Conservation (phyloP, 768 basidiomycete genomes). For the Kwoniella bestiolae region DNA sequence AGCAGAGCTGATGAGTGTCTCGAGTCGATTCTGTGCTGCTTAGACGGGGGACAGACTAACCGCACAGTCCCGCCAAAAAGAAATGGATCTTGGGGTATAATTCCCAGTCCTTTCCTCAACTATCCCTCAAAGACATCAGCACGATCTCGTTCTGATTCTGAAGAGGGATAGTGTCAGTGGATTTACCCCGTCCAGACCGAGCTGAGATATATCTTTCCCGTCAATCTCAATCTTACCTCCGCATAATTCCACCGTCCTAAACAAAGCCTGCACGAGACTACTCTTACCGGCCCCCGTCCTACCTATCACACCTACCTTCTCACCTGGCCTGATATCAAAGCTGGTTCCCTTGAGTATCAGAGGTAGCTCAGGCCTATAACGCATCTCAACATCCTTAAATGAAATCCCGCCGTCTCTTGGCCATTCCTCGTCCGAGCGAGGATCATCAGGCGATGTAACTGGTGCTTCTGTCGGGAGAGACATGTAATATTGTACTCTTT, state of each 20-base stretch:
- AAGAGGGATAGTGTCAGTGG: slow-evolving; percentile 51
- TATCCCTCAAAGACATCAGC: background rate
- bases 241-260: slow-evolving; percentile 66
- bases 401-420: slow-evolving; percentile 73
- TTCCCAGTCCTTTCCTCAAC: slow-evolving; percentile 64
- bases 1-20: background rate
- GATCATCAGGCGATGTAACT: slow-evolving; percentile 58
- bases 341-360: slow-evolving; percentile 75
- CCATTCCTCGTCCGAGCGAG: slow-evolving; percentile 69
- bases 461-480: slow-evolving; percentile 75
- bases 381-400: slow-evolving; percentile 65
- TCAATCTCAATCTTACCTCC: slow-evolving; percentile 65
- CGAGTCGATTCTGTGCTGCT: no score
- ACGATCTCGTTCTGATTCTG: slow-evolving; percentile 64
- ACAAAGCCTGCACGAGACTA: slow-evolving; percentile 62
- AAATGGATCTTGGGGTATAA: slow-evolving; percentile 71
- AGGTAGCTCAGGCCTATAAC: slow-evolving; percentile 80
- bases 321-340: slow-evolving; percentile 70
- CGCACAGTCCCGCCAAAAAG: slow-evolving; percentile 59
- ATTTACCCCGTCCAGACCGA: slow-evolving; percentile 63
- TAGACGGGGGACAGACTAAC: background rate
- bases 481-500: slow-evolving; percentile 76
- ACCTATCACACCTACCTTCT: slow-evolving; percentile 77
- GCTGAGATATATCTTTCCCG: slow-evolving; percentile 57
- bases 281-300: slow-evolving; percentile 68